Evolutionary conservation across 495 filamentous ascomycete species (phyloP), one percentile per base, ranked within the genome.

Genomic region (Penicillium riverlandense): DNA sequence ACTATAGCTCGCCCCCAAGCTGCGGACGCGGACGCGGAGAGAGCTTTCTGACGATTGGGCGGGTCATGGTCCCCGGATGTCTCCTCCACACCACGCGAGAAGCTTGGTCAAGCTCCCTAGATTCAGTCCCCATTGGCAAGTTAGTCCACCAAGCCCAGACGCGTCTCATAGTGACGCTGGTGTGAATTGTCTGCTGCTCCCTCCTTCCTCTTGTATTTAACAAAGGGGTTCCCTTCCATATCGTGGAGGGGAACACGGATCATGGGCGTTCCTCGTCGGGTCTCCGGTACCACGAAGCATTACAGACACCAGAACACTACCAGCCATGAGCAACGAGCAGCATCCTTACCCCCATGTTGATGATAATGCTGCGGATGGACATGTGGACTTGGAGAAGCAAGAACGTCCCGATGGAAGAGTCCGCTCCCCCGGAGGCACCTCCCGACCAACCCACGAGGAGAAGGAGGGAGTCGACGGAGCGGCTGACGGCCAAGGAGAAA

Each of bases 401-500:
- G 37, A 61, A 8, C 36, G 41, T 0, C 30, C 40, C 11, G 39
- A 57, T n/a, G 39, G 44, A 4, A 36, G 36, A 4, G 16, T 47
- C 13, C 51, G 46, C 31, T 52, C 51, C 4, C 47, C 46, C 5
- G 51, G 44, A 7, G 48, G 49, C 9, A 49, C 44, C 5, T 38
- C 46, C 2, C 49, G 33, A 13, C 35, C 35, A 4, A 43, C 35
- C 14, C 43, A 50, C 15, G 39, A 49, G 40, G 32, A 48, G 37
- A 49, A 57, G 38, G 37, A 45, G 29, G 40, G 34, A 15, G 50
- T 68, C 33, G 58, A 67, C 44, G 79, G 72, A 49, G 59, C 71
- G n/a, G 10, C n/a, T n/a, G 38, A 52, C 22, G 50, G 35, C n/a
- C 33, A 41, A 7, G 15, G 13, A 1, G 66, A 59, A 35, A 76